Conservation (phyloP, 352 stramenopile genomes). For the Discostella stelligera region DNA sequence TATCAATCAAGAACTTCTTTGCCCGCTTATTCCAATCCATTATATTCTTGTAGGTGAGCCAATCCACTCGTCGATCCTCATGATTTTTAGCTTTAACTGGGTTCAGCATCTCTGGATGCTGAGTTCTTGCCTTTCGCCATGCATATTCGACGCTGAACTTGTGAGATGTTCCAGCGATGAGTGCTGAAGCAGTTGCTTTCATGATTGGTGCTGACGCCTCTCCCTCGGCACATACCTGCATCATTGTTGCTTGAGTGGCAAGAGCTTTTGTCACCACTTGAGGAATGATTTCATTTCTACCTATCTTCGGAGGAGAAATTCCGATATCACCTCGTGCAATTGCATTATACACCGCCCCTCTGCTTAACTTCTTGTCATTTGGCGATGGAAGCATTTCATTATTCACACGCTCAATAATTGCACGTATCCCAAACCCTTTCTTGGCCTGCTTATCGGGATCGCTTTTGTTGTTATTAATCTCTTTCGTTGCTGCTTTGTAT, state of each 20-base stretch:
- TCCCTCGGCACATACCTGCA: slow-evolving; percentile 11
- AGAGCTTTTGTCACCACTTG: slow-evolving; percentile 7
- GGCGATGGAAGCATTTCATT: too few species aligned
- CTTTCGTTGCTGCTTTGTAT: too few species aligned
- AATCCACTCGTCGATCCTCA: slow-evolving; percentile 20
- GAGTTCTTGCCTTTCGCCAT: slow-evolving; percentile 4
- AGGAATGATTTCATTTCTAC: neutral
- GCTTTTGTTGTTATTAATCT: too few species aligned
- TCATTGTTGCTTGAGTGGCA: slow-evolving; percentile 17
- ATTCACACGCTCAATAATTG: too few species aligned
- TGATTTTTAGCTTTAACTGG: slow-evolving; percentile 19
- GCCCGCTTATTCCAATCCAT: slow-evolving; percentile 10
- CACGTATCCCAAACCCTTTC: too few species aligned
- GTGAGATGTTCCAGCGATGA: slow-evolving; percentile 10
- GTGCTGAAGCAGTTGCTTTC: neutral
- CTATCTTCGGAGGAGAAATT: neutral
- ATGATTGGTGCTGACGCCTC: slow-evolving; percentile 18
- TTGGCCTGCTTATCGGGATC: too few species aligned
- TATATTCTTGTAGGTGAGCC: slow-evolving; percentile 16
- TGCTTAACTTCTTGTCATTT: neutral
- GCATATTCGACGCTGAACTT: slow-evolving; percentile 15
- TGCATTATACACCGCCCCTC: too few species aligned
- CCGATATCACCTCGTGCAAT: too few species aligned
- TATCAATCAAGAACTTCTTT: slow-evolving; percentile 16
- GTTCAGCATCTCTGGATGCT: slow-evolving; percentile 17